Percentiles rank a stretch among this genome's conserved stretches.
Evolutionary conservation across 2,329 filamentous ascomycete genomes (phyloP).

Genomic region (Akanthomyces dipterigenus): DNA sequence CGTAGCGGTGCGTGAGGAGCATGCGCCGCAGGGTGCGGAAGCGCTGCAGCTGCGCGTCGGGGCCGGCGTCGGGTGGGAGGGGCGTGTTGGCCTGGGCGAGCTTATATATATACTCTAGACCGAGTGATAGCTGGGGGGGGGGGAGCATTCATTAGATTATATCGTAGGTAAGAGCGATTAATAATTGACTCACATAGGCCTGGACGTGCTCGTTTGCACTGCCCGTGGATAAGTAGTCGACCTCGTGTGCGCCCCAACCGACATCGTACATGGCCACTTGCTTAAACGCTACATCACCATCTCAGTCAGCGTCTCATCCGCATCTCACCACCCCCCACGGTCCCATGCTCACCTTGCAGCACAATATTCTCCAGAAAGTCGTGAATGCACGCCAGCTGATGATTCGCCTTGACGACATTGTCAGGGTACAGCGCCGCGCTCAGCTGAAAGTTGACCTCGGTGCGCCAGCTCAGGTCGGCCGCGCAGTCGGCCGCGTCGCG

Average conservation of each 20-base stretch:
- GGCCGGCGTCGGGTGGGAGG: neutral
- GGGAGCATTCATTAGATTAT: neutral
- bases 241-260: slow-evolving; percentile 1
- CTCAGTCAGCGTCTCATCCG: neutral
- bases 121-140: neutral
- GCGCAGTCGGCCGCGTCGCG: neutral
- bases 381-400: slow-evolving; percentile 4
- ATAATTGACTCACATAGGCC: neutral
- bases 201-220: neutral
- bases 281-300: neutral
- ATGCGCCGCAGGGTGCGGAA: neutral
- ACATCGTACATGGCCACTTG: neutral
- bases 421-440: neutral
- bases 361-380: slow-evolving; percentile 6
- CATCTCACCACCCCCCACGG: neutral
- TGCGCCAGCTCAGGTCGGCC: neutral
- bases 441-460: slow-evolving; percentile 1
- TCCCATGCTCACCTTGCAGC: neutral
- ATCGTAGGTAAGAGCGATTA: neutral
- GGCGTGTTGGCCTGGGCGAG: neutral
- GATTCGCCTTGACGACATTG: neutral
- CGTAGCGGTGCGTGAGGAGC: neutral
- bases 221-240: neutral
- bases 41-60: neutral
- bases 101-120: slow-evolving; percentile 3